Base-by-base conservation (phyloP, 495 filamentous ascomycete species). In the Annulohypoxylon bovei region DNA sequence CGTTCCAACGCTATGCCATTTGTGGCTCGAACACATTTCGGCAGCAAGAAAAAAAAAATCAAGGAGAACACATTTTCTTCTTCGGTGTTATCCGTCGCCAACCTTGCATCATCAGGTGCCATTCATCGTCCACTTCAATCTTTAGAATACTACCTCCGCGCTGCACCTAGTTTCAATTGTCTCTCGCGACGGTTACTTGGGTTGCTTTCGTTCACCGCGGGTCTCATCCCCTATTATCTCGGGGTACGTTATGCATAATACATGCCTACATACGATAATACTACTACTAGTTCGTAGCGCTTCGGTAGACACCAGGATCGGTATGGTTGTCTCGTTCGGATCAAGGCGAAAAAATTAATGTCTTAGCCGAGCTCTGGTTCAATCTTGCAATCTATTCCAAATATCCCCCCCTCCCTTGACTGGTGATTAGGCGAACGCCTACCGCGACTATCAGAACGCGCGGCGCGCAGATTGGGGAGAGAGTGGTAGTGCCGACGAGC, bases 1-100 rank as follows among this genome's bases (percentile, higher is more conserved):
- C 70, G 70, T 49, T 32, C 49, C 61, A 62, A 47, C 69, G 69
- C 69, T 68, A 72, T 20, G n/a, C 64, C 39, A 2, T 65, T 64
- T 60, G 18, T 46, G 60, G 59, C 18, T 12, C 30, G 47, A 37
- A 39, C 49, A 54, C 53, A 14, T 46, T 50, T 50, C 64, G 56
- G 61, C 35, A 65, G 32, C 25, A 62, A 62, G 50, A 32, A 37
- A 64, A 56, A 33, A 7, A 42, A 18, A 42, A 18, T 42, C 39
- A 42, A 42, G 37, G 39, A 42, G 39, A 42, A 42, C 39, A 42
- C n/a, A 50, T 50, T 54, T 54, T 71, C 40, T 60, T 70, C 49
- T 35, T 61, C 30, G 32, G 18, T 37, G 39, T 65, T 64, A 33
- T 53, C 49, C 27, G 25, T 32, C 25, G 25, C 27, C 28, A 16